Percentiles rank a stretch among this genome's conserved stretches.
phyloP scores from a whole-genome alignment of 306 rosid species.

The Rosa persica region DNA sequence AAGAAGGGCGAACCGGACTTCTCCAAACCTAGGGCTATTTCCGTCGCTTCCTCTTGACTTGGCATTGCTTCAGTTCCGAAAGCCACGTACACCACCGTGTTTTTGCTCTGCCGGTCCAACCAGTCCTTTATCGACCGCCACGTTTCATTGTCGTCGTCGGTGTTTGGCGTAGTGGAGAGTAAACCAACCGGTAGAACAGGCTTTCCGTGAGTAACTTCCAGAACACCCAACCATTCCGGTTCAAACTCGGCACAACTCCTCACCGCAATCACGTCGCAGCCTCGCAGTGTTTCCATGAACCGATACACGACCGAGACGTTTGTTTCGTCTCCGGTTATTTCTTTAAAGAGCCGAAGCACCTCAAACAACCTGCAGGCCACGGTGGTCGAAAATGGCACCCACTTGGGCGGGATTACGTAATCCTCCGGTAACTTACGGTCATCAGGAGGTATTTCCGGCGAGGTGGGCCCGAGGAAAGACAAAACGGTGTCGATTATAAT shows the following conservation, averaged over 20 bases:
- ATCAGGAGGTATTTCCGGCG: not conserved
- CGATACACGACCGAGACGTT: slow-evolving; percentile 18
- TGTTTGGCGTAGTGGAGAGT: not conserved
- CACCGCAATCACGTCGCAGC: slow-evolving; percentile 14
- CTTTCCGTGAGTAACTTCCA: not conserved
- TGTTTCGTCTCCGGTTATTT: not conserved
- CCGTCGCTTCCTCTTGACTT: slow-evolving; percentile 8
- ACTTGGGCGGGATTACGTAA: slow-evolving; percentile 24
- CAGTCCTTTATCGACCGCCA: slow-evolving; percentile 21
- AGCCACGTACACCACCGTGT: slow-evolving; percentile 47
- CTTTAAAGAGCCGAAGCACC: not conserved
- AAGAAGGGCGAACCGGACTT: slow-evolving; percentile 33
- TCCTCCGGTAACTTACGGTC: slow-evolving; percentile 22
- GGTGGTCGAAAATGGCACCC: slow-evolving; percentile 33
- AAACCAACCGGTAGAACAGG: slow-evolving; percentile 9
- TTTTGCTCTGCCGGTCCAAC: slow-evolving; percentile 37
- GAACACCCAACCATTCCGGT: slow-evolving; percentile 14
- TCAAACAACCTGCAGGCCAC: slow-evolving; percentile 38
- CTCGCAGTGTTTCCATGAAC: not conserved
- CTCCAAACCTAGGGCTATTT: slow-evolving; percentile 50
- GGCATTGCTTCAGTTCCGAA: slow-evolving; percentile 50
- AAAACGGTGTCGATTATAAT: not conserved
- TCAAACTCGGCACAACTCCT: slow-evolving; percentile 20
- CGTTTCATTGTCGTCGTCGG: slow-evolving; percentile 6
- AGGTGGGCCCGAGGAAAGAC: not conserved